Evolutionary conservation across 176 grass and related monocot genomes (phyloP).

Genomic region (Carex parvula): DNA sequence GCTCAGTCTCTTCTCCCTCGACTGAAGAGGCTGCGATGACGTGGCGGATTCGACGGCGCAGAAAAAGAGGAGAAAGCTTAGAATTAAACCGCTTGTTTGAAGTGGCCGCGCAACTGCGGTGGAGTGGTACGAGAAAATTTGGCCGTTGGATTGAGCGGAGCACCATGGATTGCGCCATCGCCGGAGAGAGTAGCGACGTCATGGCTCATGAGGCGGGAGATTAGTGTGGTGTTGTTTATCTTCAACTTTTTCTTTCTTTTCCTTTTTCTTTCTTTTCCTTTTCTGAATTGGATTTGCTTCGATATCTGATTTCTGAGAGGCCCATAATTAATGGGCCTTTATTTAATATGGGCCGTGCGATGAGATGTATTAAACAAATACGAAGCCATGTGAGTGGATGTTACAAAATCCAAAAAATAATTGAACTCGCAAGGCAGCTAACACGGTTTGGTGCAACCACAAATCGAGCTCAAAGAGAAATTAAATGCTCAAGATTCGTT

Average conservation of each 20-base stretch:
- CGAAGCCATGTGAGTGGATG: slow-evolving; percentile 7
- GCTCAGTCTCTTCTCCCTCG: slow-evolving; percentile 41
- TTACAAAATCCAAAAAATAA: neutral
- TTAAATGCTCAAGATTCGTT: neutral
- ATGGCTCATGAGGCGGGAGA: slow-evolving; percentile 18
- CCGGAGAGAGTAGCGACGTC: slow-evolving; percentile 7
- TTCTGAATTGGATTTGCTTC: neutral
- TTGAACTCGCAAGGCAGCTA: neutral
- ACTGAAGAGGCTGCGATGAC: slow-evolving; percentile 26
- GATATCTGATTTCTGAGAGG: neutral
- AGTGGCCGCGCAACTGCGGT: neutral
- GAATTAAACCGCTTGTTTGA: neutral
- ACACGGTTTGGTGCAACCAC: slow-evolving; percentile 3
- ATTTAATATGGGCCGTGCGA: neutral
- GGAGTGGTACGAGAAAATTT: neutral
- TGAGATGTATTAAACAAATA: neutral
- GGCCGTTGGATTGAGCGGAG: neutral
- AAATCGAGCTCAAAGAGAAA: neutral
- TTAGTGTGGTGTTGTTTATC: slow-evolving; percentile 13
- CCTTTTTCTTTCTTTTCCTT: no score
- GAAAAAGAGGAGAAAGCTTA: neutral
- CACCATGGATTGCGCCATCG: slow-evolving; percentile 15
- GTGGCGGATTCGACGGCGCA: neutral
- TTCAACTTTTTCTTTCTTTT: neutral
- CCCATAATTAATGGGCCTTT: neutral